Evolutionary conservation across 1,284 basidiomycete species (phyloP), one percentile per base, ranked within the genome.

Genomic region (Vanrija humicola): DNA sequence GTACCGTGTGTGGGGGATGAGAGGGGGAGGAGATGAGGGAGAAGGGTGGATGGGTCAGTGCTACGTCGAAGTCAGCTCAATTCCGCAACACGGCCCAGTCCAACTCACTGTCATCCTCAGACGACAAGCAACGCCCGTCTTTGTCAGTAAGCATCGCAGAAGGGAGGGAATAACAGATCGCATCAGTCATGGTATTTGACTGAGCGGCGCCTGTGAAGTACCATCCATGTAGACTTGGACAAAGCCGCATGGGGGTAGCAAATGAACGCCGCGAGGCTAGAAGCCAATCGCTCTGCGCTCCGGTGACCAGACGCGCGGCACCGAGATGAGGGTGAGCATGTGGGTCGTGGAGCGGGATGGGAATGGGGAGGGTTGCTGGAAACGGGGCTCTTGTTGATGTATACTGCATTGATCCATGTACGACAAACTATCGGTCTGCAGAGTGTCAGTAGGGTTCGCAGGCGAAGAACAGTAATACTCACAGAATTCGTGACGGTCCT

Each of bases 401-500:
- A 34, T 14, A 48, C 40, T 62, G 57, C 55, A 59, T 62, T 47
- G 40, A 43, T 43, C 34, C 34, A 34, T 52, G 56, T 56, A 62
- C 50, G 54, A 15, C 14, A 28, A 38, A 54, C 45, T 68, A 71
- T 62, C 69, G 63, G 62, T 71, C 70, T 72, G 62, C 34, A 51
- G 16, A 9, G 34, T 12, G 61, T 64, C 39, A 61, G 55, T 43
- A 44, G 16, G 23, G 26, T 0, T 34, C 29, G 6, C 18, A 15
- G 14, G 16, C n/a, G 12, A 5, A 3, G 26, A 28, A 29, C 9
- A 19, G 38, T 10, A 14, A 28, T 21, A 77, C 92, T 77, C 75
- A 95, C 92, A 97, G 77, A 97, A 97, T 65, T 95, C 93, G 78
- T 88, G 88, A 46, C 90, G 95, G 71, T 96, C 93, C 79, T 96